Evolutionary conservation across 78 protist genomes (phyloP), one percentile per base, ranked within the genome.

Genomic region (Protostelium mycophagum): DNA sequence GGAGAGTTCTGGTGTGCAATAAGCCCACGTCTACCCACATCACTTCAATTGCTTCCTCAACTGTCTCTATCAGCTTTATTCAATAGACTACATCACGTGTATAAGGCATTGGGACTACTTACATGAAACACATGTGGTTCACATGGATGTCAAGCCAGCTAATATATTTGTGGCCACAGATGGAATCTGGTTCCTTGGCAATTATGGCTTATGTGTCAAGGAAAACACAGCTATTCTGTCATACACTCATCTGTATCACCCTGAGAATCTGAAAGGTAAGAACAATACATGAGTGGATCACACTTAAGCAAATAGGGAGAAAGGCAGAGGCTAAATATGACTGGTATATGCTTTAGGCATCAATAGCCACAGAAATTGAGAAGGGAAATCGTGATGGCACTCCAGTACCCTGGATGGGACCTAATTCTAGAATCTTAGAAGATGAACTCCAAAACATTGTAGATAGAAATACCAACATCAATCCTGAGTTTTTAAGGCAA

Each of bases 381-480:
- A 51, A 51, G 73, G 73, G 73, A 51, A 51, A 51, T 51, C 16
- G 73, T 51, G 73, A 51, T 16, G 73, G 73, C 73, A 51, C 73
- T 51, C 73, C 73, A 51, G 73, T 51, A 51, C 73, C 73, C 73
- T 51, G 73, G 73, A 51, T 51, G 73, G 73, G 73, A 51, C 73
- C 73, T 51, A 51, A 51, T 51, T 51, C 73, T 51, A 51, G 73
- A 51, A 51, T 51, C 16, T 51, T 51, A 51, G 73, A 51, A 51
- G 73, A 51, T 51, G 73, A 51, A 51, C 73, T 51, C 73, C 73
- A 51, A 51, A 51, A 51, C 73, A 51, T 51, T 51, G 73, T 51
- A 51, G 73, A 51, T 51, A 51, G 73, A 51, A 51, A 51, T 51
- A 51, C 73, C 73, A n/a, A 51, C 73, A 51, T 51, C 73, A 51